Evolutionary conservation across 192 early-diverging fungal species (phyloP), one percentile per base, ranked within the genome.

Genomic region (Coemansia aciculifera): DNA sequence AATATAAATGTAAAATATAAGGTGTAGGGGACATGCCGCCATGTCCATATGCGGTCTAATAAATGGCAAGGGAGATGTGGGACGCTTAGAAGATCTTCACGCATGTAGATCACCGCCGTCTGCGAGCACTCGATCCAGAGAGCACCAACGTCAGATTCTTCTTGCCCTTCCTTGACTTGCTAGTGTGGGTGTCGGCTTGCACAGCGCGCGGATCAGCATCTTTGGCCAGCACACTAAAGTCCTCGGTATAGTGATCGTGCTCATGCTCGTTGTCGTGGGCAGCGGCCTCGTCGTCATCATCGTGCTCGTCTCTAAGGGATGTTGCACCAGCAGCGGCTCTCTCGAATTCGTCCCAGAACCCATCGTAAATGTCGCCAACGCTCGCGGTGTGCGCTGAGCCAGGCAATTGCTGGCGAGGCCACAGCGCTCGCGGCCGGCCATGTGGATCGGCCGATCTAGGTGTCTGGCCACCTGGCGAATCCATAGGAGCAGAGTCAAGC

Each of bases 331-430:
- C 36, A 32, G 37, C 59, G 19, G 74, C 68, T 24, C 72, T 60
- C 46, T 82, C 79, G 62, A 82, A 77, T 38, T 77, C 68, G 11
- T 74, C 75, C 79, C 79, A 82, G 29, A 82, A 19, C 2, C 59
- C 66, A 6, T 44, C 62, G 57, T 74, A 60, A 3, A 62, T 21
- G 17, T 10, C 13, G 60, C 54, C 38, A 24, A 39, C 31, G 13
- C 59, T 46, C 17, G 48, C 32, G 2, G 32, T 37, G 4, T 34
- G 23, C 49, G 21, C 4, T 8, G 62, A 11, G 46, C 23, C 56
- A 13, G 71, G 62, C 46, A 66, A 38, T 4, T 74, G 66, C 34
- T 77, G 59, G 19, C 79, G 68, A 6, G 79, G 79, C 79, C 79
- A 82, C 65, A 72, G 32, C 1, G 57, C 21, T 1, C 46, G 57